Percentiles rank a stretch among this genome's conserved stretches.
phyloP scores from a whole-genome alignment of 495 filamentous ascomycete genomes.

The Ramalina peruviana region DNA sequence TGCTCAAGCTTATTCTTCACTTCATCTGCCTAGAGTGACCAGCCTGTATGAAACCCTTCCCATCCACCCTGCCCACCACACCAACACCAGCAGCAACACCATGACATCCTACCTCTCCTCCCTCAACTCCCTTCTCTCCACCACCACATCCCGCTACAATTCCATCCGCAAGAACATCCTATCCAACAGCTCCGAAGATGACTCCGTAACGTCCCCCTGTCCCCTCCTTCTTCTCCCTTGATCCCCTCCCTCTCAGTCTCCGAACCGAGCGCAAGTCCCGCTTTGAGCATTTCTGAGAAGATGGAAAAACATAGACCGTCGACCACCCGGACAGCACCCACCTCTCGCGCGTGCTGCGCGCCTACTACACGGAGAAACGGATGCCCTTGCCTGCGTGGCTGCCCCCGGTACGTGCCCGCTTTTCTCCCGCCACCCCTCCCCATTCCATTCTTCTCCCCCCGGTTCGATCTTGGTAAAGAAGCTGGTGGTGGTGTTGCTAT shows the following conservation, averaged over 20 bases:
- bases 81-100: slow-evolving; percentile 10
- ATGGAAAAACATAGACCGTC: slow-evolving; percentile 31
- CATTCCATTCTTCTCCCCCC: no score
- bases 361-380: slow-evolving; percentile 84
- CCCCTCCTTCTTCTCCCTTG: slow-evolving; percentile 58
- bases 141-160: slow-evolving; percentile 64
- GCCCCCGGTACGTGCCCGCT: slow-evolving; percentile 62
- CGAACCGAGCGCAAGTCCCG: no score
- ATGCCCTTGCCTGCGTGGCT: slow-evolving; percentile 79
- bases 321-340: slow-evolving; percentile 70
- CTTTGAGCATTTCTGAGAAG: no score
- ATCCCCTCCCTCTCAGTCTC: slow-evolving; percentile 19
- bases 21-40: no score
- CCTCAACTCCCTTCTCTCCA: slow-evolving; percentile 63
- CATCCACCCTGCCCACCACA: neutral
- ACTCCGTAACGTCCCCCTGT: neutral
- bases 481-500: no score
- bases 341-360: slow-evolving; percentile 86
- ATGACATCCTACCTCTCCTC: slow-evolving; percentile 71
- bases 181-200: slow-evolving; percentile 47
- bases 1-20: no score
- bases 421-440: no score
- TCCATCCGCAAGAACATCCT: slow-evolving; percentile 69
- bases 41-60: neutral
- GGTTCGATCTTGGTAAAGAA: no score